Percentiles rank a stretch among this genome's conserved stretches.
Conservation (phyloP, 257 asterid genomes). For the Catharanthus roseus region DNA sequence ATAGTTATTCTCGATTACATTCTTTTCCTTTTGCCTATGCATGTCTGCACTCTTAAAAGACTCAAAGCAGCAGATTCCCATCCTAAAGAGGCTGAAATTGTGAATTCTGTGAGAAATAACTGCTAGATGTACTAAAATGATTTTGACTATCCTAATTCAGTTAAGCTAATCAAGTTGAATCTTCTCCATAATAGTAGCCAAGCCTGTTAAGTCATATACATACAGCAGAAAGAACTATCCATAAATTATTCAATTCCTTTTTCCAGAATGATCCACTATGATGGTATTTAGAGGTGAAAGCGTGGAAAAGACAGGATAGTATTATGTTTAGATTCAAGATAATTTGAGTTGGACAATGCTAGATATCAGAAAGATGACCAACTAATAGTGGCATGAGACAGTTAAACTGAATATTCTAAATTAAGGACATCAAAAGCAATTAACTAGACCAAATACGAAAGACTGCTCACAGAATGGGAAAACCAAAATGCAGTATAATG, state of each 20-base stretch:
- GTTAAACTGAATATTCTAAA: background rate
- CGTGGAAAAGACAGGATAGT: background rate
- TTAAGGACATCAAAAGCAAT: background rate
- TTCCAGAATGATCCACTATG: background rate
- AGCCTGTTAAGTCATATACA: background rate
- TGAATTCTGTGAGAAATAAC: background rate
- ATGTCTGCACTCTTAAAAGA: background rate
- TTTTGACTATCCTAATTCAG: background rate
- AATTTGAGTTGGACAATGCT: background rate
- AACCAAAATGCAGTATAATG: background rate
- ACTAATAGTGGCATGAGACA: background rate
- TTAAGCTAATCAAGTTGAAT: background rate
- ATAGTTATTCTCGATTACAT: background rate
- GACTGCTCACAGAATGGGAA: background rate
- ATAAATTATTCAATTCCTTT: background rate
- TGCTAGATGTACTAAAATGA: background rate
- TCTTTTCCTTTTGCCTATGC: background rate
- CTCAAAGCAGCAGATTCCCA: no score
- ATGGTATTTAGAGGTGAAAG: background rate
- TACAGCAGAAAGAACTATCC: background rate
- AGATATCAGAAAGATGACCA: background rate
- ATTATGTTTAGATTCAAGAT: background rate
- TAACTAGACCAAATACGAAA: background rate
- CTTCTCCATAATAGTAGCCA: background rate
- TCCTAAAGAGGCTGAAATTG: background rate